A percentile compares a stretch with the other conserved stretches of the same genome.
These are phyloP conservation scores for Dryadomyces quercivorus DNA, from an alignment of 2,329 filamentous ascomycete genomes.

Conservation along the genomic window DNA sequence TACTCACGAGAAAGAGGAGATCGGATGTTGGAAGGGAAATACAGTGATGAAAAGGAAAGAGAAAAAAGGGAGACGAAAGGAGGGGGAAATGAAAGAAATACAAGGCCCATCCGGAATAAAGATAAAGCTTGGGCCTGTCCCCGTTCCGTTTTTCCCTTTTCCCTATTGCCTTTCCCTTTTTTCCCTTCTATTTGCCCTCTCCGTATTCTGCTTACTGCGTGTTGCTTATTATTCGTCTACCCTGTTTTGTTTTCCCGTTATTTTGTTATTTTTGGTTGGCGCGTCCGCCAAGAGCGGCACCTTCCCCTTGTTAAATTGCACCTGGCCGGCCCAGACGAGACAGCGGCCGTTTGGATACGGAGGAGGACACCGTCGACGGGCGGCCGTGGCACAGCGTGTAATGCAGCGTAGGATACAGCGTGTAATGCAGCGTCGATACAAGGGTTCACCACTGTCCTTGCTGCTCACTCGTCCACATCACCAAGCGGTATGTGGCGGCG, in stretches of 20 bases:
- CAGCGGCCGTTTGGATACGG: too few species aligned
- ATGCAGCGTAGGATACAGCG: too few species aligned
- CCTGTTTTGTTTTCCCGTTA: background rate
- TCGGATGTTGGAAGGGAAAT: background rate
- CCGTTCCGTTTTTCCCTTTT: background rate
- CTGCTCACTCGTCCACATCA: too few species aligned
- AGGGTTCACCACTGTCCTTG: too few species aligned
- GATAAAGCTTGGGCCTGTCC: conserved; percentile 8
- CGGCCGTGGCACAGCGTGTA: too few species aligned
- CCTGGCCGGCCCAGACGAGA: background rate
- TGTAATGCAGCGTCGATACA: too few species aligned
- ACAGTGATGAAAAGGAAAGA: background rate
- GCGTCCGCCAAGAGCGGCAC: background rate
- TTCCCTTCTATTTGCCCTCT: background rate
- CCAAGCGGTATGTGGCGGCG: too few species aligned
- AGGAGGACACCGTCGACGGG: too few species aligned
- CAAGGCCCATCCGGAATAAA: conserved; percentile 6
- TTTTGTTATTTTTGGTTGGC: conserved; percentile 5
- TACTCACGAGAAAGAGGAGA: background rate
- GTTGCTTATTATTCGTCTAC: background rate
- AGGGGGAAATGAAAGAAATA: conserved; percentile 1
- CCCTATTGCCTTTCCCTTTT: background rate
- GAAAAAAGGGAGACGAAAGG: background rate
- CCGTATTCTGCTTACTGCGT: too few species aligned
- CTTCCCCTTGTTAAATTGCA: background rate